phyloP scores from a whole-genome alignment of 2,329 filamentous ascomycete species.

The Xylariaceae sp. region DNA sequence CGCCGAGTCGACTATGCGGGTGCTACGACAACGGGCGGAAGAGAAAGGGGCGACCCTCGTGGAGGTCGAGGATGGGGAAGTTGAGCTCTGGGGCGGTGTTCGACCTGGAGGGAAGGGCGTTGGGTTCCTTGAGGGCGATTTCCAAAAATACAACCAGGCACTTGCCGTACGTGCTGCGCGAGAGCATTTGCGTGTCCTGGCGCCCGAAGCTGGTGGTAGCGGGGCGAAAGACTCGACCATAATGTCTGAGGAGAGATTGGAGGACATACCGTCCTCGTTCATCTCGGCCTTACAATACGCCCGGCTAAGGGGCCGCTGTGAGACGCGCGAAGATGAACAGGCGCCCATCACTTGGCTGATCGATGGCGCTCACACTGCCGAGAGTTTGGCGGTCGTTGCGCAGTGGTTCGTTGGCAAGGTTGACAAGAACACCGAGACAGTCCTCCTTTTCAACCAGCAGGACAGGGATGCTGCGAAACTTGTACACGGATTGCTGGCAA shows the following conservation, averaged over 20 bases:
- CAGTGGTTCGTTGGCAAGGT: constrained; percentile 63
- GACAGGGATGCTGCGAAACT: constrained; percentile 68
- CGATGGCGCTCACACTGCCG: constrained; percentile 82
- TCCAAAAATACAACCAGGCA: constrained; percentile 55
- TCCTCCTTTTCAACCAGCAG: constrained; percentile 90
- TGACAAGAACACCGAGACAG: constrained; percentile 29
- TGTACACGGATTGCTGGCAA: constrained; percentile 56
- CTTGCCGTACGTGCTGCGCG: constrained; percentile 51
- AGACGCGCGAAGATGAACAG: constrained; percentile 46
- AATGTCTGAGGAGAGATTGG: constrained; percentile 16
- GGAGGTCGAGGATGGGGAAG: constrained; percentile 37
- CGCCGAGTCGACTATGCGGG: constrained; percentile 30
- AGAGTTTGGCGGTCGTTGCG: constrained; percentile 71
- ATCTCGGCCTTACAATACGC: constrained; percentile 60
- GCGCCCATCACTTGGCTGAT: constrained; percentile 66
- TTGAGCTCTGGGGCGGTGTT: constrained; percentile 40
- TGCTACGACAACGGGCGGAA: constrained; percentile 53
- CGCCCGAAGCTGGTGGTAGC: constrained; percentile 1
- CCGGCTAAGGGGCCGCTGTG: constrained; percentile 69
- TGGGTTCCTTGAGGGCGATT: constrained; percentile 42
- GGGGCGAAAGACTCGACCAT: constrained; percentile 8
- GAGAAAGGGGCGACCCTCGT: constrained; percentile 48
- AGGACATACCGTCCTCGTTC: constrained; percentile 49
- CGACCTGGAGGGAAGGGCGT: constrained; percentile 20
- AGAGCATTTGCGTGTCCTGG: constrained; percentile 45